Percentiles rank a stretch among this genome's conserved stretches.
phyloP scores from a whole-genome alignment of 306 rosid genomes.

The Pterocarpus macrocarpus region DNA sequence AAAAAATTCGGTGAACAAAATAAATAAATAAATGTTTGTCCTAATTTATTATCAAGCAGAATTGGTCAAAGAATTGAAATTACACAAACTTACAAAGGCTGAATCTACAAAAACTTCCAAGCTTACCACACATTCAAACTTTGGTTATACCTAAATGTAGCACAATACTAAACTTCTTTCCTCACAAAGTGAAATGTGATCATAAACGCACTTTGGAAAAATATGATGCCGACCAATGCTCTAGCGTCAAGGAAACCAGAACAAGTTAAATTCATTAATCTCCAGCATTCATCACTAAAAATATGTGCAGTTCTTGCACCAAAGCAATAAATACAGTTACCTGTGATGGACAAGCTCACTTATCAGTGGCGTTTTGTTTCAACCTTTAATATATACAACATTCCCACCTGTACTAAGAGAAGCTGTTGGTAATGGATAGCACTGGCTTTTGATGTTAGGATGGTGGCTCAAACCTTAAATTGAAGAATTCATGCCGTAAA shows the following conservation, averaged over 20 bases:
- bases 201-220: not conserved
- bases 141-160: not conserved
- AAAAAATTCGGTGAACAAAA: no score
- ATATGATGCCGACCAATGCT: no score
- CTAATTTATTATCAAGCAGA: no score
- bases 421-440: conserved; percentile 26
- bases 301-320: not conserved
- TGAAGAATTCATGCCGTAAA: conserved; percentile 44
- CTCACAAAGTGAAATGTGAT: conserved; percentile 12
- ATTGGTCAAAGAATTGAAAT: no score
- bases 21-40: no score
- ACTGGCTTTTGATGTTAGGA: conserved; percentile 13
- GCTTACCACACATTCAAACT: not conserved
- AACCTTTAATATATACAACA: conserved; percentile 29
- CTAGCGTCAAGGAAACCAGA: no score
- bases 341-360: no score
- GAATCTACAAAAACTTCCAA: no score
- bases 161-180: not conserved
- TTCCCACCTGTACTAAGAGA: conserved; percentile 12
- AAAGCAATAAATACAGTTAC: no score
- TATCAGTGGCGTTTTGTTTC: no score
- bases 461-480: conserved; percentile 19
- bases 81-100: no score
- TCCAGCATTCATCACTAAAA: conserved; percentile 32
- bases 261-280: conserved; percentile 24